Evolutionary conservation across 352 stramenopile genomes (phyloP).

Genomic region (Phytophthora multivora): DNA sequence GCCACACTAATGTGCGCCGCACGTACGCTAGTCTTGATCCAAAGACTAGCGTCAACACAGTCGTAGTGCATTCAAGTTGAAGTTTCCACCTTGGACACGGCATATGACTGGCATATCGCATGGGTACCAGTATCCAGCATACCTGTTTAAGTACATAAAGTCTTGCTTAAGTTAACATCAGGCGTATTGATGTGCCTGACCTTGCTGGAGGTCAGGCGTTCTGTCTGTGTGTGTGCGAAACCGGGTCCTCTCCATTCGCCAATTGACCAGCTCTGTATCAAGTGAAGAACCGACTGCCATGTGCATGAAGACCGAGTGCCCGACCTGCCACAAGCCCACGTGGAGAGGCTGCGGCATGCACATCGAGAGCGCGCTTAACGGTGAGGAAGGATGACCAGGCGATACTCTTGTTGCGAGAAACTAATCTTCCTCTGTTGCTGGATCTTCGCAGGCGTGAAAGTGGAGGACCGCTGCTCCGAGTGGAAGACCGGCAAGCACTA

Average conservation of each 20-base stretch:
- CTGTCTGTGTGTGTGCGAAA: background rate
- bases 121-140: background rate
- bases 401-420: background rate
- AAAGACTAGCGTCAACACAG: slow-evolving; percentile 33
- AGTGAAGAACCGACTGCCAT: slow-evolving; percentile 31
- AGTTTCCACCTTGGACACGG: too few species aligned
- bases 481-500: slow-evolving; percentile 68
- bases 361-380: slow-evolving; percentile 55
- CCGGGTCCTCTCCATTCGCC: slow-evolving; percentile 13
- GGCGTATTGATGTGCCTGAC: too few species aligned
- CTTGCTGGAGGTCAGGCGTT: too few species aligned
- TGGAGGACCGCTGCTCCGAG: slow-evolving; percentile 50
- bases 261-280: slow-evolving; percentile 17
- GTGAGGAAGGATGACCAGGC: slow-evolving; percentile 14
- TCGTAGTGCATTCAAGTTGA: too few species aligned
- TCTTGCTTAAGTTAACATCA: too few species aligned
- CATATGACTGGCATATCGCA: background rate
- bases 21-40: slow-evolving; percentile 45
- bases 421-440: background rate
- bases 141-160: too few species aligned
- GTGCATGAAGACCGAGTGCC: slow-evolving; percentile 68
- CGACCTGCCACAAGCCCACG: slow-evolving; percentile 63
- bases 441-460: slow-evolving; percentile 34
- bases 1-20: slow-evolving; percentile 42
- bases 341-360: slow-evolving; percentile 68